These are phyloP conservation scores for Pulveroboletus sp. DNA, from an alignment of 768 basidiomycete species.

Conservation along the genomic window DNA sequence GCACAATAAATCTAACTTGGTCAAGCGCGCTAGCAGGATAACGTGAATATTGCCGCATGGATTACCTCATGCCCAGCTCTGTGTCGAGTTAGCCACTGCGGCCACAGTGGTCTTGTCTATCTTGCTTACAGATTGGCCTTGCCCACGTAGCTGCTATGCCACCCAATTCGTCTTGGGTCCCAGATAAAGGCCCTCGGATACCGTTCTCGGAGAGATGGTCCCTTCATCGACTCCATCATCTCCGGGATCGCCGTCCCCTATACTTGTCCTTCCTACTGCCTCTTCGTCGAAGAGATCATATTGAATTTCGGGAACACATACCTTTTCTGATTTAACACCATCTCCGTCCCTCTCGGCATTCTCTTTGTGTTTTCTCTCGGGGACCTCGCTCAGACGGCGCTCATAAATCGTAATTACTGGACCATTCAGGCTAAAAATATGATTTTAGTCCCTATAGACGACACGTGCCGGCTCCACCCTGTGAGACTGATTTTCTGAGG, in stretches of 20 bases:
- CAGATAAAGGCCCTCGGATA: neutral
- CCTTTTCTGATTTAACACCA: conserved; percentile 4
- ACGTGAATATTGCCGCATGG: no score
- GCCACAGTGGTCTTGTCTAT: no score
- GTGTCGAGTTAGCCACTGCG: no score
- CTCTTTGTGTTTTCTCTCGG: conserved; percentile 14
- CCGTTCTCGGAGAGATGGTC: neutral
- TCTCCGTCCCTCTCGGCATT: conserved; percentile 10
- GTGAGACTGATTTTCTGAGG: conserved; percentile 15
- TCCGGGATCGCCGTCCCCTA: conserved; percentile 8
- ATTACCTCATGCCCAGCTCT: no score
- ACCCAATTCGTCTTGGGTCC: conserved; percentile 15
- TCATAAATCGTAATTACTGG: conserved; percentile 29
- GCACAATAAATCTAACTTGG: no score
- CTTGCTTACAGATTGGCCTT: no score
- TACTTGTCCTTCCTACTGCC: conserved; percentile 11
- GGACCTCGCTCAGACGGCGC: conserved; percentile 23
- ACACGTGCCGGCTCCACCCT: conserved; percentile 6
- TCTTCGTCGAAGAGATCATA: neutral
- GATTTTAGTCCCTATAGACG: conserved; percentile 20
- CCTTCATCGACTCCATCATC: conserved; percentile 1
- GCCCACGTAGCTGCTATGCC: no score
- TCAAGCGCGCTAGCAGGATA: no score
- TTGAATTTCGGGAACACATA: neutral
- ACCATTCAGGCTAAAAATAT: conserved; percentile 28